phyloP scores from a whole-genome alignment of 768 basidiomycete species.

The Lactarius sp. region DNA sequence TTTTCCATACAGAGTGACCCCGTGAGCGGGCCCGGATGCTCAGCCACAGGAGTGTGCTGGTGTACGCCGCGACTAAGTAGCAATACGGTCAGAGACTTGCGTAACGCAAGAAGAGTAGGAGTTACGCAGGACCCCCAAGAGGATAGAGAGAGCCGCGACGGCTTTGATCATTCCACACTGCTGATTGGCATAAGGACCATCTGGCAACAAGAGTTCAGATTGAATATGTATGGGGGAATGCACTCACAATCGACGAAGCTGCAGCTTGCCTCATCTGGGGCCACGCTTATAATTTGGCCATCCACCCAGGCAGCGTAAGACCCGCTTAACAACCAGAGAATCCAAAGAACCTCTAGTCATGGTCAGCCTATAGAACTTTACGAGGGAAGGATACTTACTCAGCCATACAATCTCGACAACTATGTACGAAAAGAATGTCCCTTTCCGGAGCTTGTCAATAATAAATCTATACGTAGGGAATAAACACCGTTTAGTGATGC shows the following conservation, averaged over 20 bases:
- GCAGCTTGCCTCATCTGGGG: background rate
- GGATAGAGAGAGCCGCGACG: constrained; percentile 35
- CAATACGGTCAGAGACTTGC: constrained; percentile 1
- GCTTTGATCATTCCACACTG: constrained; percentile 33
- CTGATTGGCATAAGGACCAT: background rate
- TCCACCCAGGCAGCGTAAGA: constrained; percentile 29
- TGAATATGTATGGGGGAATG: background rate
- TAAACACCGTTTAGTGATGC: background rate
- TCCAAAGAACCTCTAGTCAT: constrained; percentile 32
- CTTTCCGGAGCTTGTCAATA: constrained; percentile 35
- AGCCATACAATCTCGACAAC: constrained; percentile 37
- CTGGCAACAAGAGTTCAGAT: background rate
- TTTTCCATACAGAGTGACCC: constrained; percentile 34
- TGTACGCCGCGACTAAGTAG: constrained; percentile 34
- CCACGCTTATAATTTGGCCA: background rate
- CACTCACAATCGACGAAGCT: constrained; percentile 3
- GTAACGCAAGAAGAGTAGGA: background rate
- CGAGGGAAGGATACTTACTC: constrained; percentile 29
- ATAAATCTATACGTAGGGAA: constrained; percentile 30
- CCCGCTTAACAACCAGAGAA: constrained; percentile 40
- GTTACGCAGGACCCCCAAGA: constrained; percentile 36
- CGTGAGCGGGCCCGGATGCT: constrained; percentile 29
- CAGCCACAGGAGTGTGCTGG: constrained; percentile 27
- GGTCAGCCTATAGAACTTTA: background rate
- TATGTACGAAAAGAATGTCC: constrained; percentile 39